Conservation (phyloP, 768 basidiomycete species). For the Filobasidium wieringae region DNA sequence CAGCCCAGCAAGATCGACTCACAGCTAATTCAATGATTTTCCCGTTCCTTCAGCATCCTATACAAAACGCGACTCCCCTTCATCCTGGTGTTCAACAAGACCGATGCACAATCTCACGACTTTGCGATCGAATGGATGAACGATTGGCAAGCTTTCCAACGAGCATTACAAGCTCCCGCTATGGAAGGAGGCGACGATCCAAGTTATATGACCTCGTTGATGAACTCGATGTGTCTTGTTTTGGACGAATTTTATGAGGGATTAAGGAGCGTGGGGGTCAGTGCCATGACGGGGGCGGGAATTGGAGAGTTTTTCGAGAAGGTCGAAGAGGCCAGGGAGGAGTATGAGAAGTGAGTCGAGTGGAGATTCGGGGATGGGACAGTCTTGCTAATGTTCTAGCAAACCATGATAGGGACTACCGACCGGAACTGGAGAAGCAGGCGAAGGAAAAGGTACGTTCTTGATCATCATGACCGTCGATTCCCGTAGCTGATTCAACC, state of each 20-base stretch:
- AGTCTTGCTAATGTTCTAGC: not conserved
- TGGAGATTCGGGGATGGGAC: not conserved
- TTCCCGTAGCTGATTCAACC: not conserved
- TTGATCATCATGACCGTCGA: not conserved
- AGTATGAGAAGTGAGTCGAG: conserved; percentile 67
- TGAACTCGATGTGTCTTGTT: conserved; percentile 98
- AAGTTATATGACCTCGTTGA: conserved; percentile 94
- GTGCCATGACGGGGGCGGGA: conserved; percentile 89
- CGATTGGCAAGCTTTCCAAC: conserved; percentile 92
- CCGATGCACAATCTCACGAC: conserved; percentile 74
- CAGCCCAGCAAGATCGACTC: not conserved
- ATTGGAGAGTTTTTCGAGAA: conserved; percentile 83
- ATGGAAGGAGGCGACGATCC: conserved; percentile 65
- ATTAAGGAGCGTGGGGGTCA: conserved; percentile 87
- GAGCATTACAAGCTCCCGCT: conserved; percentile 63
- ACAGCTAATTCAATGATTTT: not conserved
- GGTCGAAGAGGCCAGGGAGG: conserved; percentile 71
- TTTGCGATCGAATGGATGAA: conserved; percentile 98
- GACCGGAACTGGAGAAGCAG: conserved; percentile 73
- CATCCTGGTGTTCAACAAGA: conserved; percentile 97
- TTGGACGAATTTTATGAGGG: conserved; percentile 97
- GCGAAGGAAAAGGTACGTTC: conserved; percentile 33
- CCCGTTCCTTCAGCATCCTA: conserved; percentile 54
- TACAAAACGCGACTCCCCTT: conserved; percentile 98
- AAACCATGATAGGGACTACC: conserved; percentile 57